Evolutionary conservation across 2,329 filamentous ascomycete species (phyloP), one percentile per base, ranked within the genome.

Genomic region (Graphilbum sp.): DNA sequence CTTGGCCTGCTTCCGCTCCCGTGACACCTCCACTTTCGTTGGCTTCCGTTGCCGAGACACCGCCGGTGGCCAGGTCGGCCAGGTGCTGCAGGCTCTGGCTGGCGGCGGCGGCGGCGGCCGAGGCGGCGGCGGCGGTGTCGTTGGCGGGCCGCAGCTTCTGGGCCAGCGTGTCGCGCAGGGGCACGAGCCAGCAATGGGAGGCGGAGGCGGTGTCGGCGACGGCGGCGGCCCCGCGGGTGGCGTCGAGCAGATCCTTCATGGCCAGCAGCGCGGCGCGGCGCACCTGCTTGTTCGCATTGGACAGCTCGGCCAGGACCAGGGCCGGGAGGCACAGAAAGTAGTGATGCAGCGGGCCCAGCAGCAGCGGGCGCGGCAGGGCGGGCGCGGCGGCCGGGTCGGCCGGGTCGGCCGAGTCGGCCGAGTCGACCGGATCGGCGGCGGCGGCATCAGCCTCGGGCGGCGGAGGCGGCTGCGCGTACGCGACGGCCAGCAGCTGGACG

Each of bases 301-400:
- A 57, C 25, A 83, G 60, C 45, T 77, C 71, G 35, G 72, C 55
- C 4, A 85, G 58, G n/a, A 69, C 67, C 11, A 45, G 35, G 2
- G 39, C 42, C 1, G 44, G 32, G n/a, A 49, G 38, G 12, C 65
- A 66, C 38, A 67, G 67, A 45, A 79, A 78, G 50, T 84, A 75
- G 49, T 82, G 74, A 39, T 73, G 74, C 33, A 84, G 57, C 0
- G 79, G 78, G 38, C 66, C 76, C 34, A 71, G 58, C 8, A 75
- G 56, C 34, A 67, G 65, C 4, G 64, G 29, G 10, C 32, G 35
- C 18, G 33, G 30, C 13, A 23, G 19, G 5, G 32, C 36, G 21
- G 29, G 34, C 5, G 35, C 17, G n/a, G n/a, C 2, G 23, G 19
- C 24, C 35, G 13, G n/a, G 15, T 7, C 21, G 21, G 20, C 33